A percentile compares a stretch with the other conserved stretches of the same genome.
phyloP scores from a whole-genome alignment of 805 yeast genomes.

The Osmozyma mogii region DNA sequence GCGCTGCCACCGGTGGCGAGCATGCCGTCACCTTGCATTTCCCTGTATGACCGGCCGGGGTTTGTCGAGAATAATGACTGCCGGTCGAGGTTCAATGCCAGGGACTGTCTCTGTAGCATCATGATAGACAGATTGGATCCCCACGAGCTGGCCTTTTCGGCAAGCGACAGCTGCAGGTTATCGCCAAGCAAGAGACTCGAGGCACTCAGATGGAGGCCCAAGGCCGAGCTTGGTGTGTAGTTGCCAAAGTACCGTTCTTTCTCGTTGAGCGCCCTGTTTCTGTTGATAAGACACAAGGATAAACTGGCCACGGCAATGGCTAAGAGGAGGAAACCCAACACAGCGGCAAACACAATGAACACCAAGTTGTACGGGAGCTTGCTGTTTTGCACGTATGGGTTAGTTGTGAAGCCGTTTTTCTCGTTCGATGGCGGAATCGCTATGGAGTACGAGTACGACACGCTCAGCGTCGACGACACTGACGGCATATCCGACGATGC shows the following conservation, averaged over 20 bases:
- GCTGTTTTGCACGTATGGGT: slow-evolving; percentile 15
- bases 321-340: slow-evolving; percentile 17
- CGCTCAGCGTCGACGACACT: slow-evolving; percentile 1
- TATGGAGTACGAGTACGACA: slow-evolving; percentile 5
- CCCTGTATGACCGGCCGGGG: slow-evolving; percentile 25
- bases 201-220: slow-evolving; percentile 4
- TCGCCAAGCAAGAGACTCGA: slow-evolving; percentile 8
- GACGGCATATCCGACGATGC: slow-evolving; percentile 13
- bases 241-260: slow-evolving; percentile 21
- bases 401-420: background rate
- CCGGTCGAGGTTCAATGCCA: slow-evolving; percentile 6
- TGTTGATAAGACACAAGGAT: slow-evolving; percentile 5
- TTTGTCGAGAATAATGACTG: slow-evolving; percentile 9
- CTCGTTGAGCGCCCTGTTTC: slow-evolving; percentile 20
- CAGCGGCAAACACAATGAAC: slow-evolving; percentile 35
- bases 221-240: slow-evolving; percentile 8
- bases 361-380: slow-evolving; percentile 29
- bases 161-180: slow-evolving; percentile 16
- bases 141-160: slow-evolving; percentile 13
- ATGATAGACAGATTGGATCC: slow-evolving; percentile 10
- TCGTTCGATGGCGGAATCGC: slow-evolving; percentile 6
- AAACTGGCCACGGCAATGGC: slow-evolving; percentile 13
- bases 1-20: background rate
- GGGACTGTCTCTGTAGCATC: slow-evolving; percentile 8
- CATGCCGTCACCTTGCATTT: slow-evolving; percentile 9